Evolutionary conservation across 139 green algal species (phyloP).

Genomic region (Dunaliella primolecta): DNA sequence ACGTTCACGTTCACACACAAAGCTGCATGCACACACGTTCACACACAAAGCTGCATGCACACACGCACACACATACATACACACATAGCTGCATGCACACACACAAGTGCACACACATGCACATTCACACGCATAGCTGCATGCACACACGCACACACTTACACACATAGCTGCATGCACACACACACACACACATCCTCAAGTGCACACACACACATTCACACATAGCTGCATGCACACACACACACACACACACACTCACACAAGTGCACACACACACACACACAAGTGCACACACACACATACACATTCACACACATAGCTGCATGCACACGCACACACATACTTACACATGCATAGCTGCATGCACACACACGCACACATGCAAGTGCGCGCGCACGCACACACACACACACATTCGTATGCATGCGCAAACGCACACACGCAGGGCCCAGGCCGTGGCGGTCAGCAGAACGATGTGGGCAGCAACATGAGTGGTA

Average conservation of each 20-base stretch:
- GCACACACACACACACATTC: too few relatives aligned
- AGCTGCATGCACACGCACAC: neutral
- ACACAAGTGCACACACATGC: neutral
- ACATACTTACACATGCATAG: too few relatives aligned
- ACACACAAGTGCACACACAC: neutral
- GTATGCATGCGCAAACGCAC: too few relatives aligned
- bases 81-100: neutral
- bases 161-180: neutral
- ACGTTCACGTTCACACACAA: too few relatives aligned
- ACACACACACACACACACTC: neutral
- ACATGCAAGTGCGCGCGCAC: too few relatives aligned
- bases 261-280: neutral
- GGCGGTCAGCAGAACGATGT: too few relatives aligned
- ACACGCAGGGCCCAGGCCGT: too few relatives aligned
- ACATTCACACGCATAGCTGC: neutral
- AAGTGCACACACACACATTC: neutral
- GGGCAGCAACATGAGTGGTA: too few relatives aligned
- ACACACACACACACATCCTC: neutral
- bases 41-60: neutral
- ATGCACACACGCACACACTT: neutral
- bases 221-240: neutral
- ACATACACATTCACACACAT: neutral
- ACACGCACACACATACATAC: neutral
- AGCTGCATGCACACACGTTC: too few relatives aligned
- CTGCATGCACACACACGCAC: too few relatives aligned